Conservation (phyloP, 1,284 basidiomycete species). For the Abortiporus biennis region DNA sequence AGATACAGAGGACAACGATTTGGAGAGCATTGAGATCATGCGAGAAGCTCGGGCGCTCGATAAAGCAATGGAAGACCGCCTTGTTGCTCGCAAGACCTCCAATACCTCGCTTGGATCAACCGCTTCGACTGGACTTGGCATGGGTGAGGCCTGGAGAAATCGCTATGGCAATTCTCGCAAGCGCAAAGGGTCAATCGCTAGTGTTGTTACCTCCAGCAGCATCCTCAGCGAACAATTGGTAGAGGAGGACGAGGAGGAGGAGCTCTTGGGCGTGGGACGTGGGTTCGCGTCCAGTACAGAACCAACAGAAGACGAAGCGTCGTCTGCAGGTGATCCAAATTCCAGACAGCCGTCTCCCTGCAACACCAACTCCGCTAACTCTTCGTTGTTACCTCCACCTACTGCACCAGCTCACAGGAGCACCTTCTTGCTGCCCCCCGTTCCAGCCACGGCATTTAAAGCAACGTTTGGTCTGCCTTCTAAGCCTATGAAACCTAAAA, state of each 20-base stretch:
- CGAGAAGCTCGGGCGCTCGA: conserved; percentile 73
- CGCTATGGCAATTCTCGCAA: conserved; percentile 52
- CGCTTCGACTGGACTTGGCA: conserved; percentile 51
- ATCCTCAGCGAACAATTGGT: conserved; percentile 73
- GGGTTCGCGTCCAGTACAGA: conserved; percentile 51
- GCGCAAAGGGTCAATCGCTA: conserved; percentile 67
- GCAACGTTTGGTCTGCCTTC: conserved; percentile 47
- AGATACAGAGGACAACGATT: conserved; percentile 42
- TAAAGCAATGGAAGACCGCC: conserved; percentile 77
- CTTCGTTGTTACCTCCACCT: conserved; percentile 17
- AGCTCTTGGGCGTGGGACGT: conserved; percentile 60
- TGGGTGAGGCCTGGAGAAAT: conserved; percentile 60
- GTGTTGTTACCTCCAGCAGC: conserved; percentile 58
- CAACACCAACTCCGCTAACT: conserved; percentile 2
- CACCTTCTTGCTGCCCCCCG: conserved; percentile 35
- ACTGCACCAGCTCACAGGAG: conserved; percentile 37
- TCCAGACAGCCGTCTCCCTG: conserved; percentile 18
- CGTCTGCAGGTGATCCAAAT: conserved; percentile 21
- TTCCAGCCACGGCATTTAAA: conserved; percentile 35
- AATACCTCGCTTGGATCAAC: conserved; percentile 53
- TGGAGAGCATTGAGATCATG: conserved; percentile 53
- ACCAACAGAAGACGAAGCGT: conserved; percentile 32
- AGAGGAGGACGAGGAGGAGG: conserved; percentile 74
- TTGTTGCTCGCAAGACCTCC: conserved; percentile 66
- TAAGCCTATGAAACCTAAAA: conserved; percentile 33